A percentile compares a stretch with the other conserved stretches of the same genome.
phyloP scores from a whole-genome alignment of 2,329 filamentous ascomycete species.

The Amylocarpus encephaloides region DNA sequence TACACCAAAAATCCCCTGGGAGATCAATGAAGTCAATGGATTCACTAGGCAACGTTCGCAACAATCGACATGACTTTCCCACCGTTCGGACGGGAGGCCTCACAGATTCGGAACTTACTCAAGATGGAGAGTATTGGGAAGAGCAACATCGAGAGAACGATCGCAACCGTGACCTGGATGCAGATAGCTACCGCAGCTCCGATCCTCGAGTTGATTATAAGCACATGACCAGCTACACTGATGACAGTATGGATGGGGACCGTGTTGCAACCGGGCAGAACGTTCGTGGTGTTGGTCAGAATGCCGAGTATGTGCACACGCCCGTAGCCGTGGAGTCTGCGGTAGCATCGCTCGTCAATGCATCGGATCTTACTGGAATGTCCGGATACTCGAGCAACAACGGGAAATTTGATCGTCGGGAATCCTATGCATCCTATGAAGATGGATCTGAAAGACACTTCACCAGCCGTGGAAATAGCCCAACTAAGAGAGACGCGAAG shows the following conservation, averaged over 20 bases:
- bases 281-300: constrained; percentile 64
- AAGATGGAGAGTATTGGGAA: constrained; percentile 32
- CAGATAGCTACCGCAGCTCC: constrained; percentile 53
- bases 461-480: constrained; percentile 36
- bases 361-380: constrained; percentile 63
- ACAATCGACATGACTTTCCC: constrained; percentile 30
- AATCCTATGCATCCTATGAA: constrained; percentile 31
- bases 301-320: constrained; percentile 69
- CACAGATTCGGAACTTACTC: constrained; percentile 41
- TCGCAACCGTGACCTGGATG: constrained; percentile 44
- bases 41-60: constrained; percentile 24
- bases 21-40: constrained; percentile 45
- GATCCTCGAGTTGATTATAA: constrained; percentile 51
- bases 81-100: constrained; percentile 30
- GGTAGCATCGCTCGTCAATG: constrained; percentile 79
- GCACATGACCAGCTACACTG: constrained; percentile 46
- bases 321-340: constrained; percentile 75
- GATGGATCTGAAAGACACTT: constrained; percentile 31
- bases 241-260: constrained; percentile 53
- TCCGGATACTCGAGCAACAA: constrained; percentile 46
- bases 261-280: constrained; percentile 60
- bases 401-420: constrained; percentile 25
- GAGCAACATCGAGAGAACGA: constrained; percentile 32
- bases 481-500: constrained; percentile 33
- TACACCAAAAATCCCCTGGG: constrained; percentile 44